Conservation (phyloP, 2,329 filamentous ascomycete genomes). For the Cercospora sesami region DNA sequence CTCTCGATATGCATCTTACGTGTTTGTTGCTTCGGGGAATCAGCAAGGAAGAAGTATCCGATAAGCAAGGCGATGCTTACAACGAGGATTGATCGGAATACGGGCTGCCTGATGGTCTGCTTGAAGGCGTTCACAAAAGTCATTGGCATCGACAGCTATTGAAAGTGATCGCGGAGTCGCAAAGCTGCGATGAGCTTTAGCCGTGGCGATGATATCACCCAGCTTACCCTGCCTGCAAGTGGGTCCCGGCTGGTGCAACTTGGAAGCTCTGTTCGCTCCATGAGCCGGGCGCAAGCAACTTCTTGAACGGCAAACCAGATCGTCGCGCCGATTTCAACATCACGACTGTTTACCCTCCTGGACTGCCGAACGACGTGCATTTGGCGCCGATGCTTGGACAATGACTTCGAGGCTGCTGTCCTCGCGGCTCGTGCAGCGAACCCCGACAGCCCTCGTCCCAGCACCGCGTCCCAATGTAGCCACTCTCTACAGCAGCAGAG, state of each 20-base stretch:
- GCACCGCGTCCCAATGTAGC: constrained; percentile 37
- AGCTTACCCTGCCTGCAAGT: not conserved
- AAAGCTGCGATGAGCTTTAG: not conserved
- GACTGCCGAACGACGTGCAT: not conserved
- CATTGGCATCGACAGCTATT: constrained; percentile 6
- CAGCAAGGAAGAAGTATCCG: constrained; percentile 26
- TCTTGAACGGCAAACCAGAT: not conserved
- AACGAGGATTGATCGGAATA: constrained; percentile 18
- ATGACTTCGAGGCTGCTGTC: constrained; percentile 65
- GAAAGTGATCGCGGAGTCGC: not conserved
- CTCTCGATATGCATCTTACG: constrained; percentile 76
- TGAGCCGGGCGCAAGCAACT: constrained; percentile 2
- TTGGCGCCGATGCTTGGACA: constrained; percentile 17
- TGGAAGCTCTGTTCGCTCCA: constrained; percentile 3
- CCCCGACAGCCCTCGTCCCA: constrained; percentile 60
- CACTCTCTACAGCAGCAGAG: constrained; percentile 21
- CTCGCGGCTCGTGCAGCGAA: constrained; percentile 67
- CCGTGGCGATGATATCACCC: constrained; percentile 12
- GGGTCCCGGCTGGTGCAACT: not conserved
- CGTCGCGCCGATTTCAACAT: not conserved
- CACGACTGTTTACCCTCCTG: not conserved
- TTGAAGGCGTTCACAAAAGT: constrained; percentile 5
- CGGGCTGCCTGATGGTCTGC: constrained; percentile 3
- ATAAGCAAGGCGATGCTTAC: constrained; percentile 29
- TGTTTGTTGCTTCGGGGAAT: constrained; percentile 27